Base-by-base conservation (phyloP, 2,329 filamentous ascomycete species). In the Colletotrichum abscissum region DNA sequence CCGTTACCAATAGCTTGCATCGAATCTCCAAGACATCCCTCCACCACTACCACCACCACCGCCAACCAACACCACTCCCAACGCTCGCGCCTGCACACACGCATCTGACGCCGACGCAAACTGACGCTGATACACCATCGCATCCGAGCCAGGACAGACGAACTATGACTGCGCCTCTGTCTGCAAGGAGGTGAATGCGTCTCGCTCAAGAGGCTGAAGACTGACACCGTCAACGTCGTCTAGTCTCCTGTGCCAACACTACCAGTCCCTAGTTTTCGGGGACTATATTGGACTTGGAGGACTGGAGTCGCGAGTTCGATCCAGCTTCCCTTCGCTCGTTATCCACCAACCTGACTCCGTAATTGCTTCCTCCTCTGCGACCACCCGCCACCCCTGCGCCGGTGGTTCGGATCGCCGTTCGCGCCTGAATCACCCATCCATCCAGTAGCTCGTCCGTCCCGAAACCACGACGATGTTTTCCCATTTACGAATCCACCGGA, bases 401-500 rank as follows among this genome's bases (percentile, higher is more conserved):
- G 8, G 38, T 54, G 60, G 26, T 42, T 54, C 52, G 58, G 63
- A 55, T 63, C 42, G 5, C 26, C 38, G n/a, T 30, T 72, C 66
- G 35, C 54, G 16, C 56, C 59, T 69, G 55, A 67, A 63, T 56
- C 56, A 63, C 33, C 63, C 68, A 28, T 63, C 70, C 54, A 64
- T 54, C 58, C 35, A 42, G 38, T 49, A 49, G 42, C 19, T 59
- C 7, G 16, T 19, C 12, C 57, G 28, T 24, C n/a, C 19, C 42
- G 11, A 24, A 69, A 22, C 14, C 42, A 28, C 67, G 33, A 49
- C 72, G 57, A 88, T 89, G 87, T 83, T 88, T 66, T 88, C 87
- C 76, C 86, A 88, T 80, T 84, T 90, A 60, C 88, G 88, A 78
- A 90, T 91, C 81, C 89, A 90, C 77, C 87, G 89, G 77, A 87